A percentile compares a stretch with the other conserved stretches of the same genome.
These are phyloP conservation scores for Glarea lozoyensis DNA, from an alignment of 495 filamentous ascomycete species.

Conservation along the genomic window DNA sequence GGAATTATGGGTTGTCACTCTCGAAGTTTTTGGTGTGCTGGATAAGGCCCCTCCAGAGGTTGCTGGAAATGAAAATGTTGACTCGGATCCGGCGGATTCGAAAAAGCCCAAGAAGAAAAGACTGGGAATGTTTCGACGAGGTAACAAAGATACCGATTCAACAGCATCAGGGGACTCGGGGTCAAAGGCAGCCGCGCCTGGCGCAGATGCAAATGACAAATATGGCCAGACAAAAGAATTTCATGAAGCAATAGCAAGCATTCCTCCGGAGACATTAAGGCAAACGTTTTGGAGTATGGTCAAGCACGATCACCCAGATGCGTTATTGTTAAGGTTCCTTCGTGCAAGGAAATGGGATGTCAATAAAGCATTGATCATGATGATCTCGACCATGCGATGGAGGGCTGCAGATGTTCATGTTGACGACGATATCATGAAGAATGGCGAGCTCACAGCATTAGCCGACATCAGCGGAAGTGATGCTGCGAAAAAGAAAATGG, in stretches of 20 bases:
- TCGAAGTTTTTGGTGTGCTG: constrained; percentile 71
- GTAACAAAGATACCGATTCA: constrained; percentile 39
- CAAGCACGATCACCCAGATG: constrained; percentile 91
- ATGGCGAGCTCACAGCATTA: constrained; percentile 62
- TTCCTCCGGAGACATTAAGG: constrained; percentile 70
- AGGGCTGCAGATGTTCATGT: constrained; percentile 72
- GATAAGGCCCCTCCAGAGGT: constrained; percentile 15
- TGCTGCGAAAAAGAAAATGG: constrained; percentile 44
- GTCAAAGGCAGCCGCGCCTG: constrained; percentile 19
- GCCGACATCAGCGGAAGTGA: constrained; percentile 49
- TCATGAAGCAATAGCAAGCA: constrained; percentile 63
- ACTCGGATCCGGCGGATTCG: constrained; percentile 9
- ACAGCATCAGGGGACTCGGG: constrained; percentile 19
- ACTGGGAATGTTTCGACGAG: constrained; percentile 54
- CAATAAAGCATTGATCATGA: constrained; percentile 86
- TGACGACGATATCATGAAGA: constrained; percentile 73
- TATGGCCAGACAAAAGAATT: constrained; percentile 86
- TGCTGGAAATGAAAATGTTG: constrained; percentile 5
- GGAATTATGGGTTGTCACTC: constrained; percentile 71
- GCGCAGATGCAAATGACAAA: constrained; percentile 70
- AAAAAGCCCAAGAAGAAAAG: constrained; percentile 69
- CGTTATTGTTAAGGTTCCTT: constrained; percentile 78
- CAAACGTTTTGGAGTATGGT: constrained; percentile 89
- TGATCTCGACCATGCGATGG: constrained; percentile 93
- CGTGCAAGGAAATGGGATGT: constrained; percentile 95